Conservation (phyloP, 768 basidiomycete species). For the Psilocybe sp. region DNA sequence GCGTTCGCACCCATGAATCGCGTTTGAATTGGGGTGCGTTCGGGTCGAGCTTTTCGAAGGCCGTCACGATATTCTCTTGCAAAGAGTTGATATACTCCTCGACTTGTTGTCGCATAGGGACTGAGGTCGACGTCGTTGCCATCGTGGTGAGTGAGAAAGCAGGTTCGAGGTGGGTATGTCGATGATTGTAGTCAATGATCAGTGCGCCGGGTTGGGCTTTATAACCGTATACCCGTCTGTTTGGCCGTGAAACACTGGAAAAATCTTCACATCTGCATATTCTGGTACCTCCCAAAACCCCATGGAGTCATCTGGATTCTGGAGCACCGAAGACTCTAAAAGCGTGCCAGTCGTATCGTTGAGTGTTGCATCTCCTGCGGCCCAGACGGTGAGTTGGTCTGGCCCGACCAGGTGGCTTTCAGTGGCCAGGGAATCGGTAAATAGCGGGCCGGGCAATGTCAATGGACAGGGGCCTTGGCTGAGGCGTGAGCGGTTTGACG, state of each 20-base stretch:
- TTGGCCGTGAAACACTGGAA: not conserved
- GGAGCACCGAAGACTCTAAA: too few species aligned
- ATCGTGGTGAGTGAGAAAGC: slow-evolving; percentile 8
- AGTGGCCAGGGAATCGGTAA: too few species aligned
- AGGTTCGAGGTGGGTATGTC: not conserved
- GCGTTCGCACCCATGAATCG: slow-evolving; percentile 72
- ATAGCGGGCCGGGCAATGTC: too few species aligned
- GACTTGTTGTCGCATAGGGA: slow-evolving; percentile 73
- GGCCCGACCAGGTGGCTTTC: too few species aligned
- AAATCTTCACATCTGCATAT: too few species aligned
- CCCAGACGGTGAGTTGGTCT: too few species aligned
- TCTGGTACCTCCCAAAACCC: too few species aligned
- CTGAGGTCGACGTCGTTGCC: slow-evolving; percentile 12
- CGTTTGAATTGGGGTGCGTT: slow-evolving; percentile 69
- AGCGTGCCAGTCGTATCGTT: too few species aligned
- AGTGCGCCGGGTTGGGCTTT: not conserved
- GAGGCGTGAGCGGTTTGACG: too few species aligned
- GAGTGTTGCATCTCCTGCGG: too few species aligned
- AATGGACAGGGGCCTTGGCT: too few species aligned
- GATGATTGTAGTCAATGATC: slow-evolving; percentile 11
- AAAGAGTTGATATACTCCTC: slow-evolving; percentile 73
- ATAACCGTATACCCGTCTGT: slow-evolving; percentile 1
- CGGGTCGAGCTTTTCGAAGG: slow-evolving; percentile 79
- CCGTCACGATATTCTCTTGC: slow-evolving; percentile 75
- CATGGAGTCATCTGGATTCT: too few species aligned